Percentiles rank a stretch among this genome's conserved stretches.
Evolutionary conservation across 768 basidiomycete genomes (phyloP).

Genomic region (Lactarius trivialis): DNA sequence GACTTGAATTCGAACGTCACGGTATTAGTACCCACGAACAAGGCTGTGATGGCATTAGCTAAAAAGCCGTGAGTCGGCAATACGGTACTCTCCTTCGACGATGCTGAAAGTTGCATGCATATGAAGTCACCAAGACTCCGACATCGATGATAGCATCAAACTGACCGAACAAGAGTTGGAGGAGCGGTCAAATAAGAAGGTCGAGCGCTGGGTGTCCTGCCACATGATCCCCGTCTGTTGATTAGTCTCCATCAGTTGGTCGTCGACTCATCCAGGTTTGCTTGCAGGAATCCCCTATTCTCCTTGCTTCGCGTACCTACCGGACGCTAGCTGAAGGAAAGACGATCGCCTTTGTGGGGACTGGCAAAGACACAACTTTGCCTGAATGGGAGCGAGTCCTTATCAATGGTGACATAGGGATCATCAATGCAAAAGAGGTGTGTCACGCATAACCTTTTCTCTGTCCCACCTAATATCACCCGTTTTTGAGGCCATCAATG

Average conservation of each 20-base stretch:
- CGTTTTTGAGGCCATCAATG: constrained; percentile 43
- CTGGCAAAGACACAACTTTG: constrained; percentile 31
- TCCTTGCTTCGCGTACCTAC: constrained; percentile 41
- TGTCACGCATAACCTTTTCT: constrained; percentile 13
- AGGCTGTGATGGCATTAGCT: constrained; percentile 74
- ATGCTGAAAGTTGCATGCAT: not conserved
- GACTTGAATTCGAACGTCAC: constrained; percentile 37
- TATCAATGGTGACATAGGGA: constrained; percentile 48
- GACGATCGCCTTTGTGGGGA: constrained; percentile 47
- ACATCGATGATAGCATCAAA: constrained; percentile 39
- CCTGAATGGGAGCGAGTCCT: constrained; percentile 55
- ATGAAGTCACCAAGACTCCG: constrained; percentile 55
- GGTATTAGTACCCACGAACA: constrained; percentile 79
- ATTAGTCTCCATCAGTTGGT: not conserved
- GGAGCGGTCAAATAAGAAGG: constrained; percentile 51
- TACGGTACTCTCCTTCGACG: not conserved
- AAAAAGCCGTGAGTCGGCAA: constrained; percentile 66
- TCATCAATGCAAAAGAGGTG: constrained; percentile 60
- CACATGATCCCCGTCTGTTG: constrained; percentile 73
- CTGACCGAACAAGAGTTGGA: constrained; percentile 67
- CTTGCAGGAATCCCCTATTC: constrained; percentile 42
- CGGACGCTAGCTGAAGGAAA: constrained; percentile 54
- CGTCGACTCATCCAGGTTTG: not conserved
- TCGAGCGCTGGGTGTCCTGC: constrained; percentile 73
- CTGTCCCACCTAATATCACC: constrained; percentile 3